Conservation (phyloP, 192 early-diverging fungal genomes). For the Coemansia sp. region DNA sequence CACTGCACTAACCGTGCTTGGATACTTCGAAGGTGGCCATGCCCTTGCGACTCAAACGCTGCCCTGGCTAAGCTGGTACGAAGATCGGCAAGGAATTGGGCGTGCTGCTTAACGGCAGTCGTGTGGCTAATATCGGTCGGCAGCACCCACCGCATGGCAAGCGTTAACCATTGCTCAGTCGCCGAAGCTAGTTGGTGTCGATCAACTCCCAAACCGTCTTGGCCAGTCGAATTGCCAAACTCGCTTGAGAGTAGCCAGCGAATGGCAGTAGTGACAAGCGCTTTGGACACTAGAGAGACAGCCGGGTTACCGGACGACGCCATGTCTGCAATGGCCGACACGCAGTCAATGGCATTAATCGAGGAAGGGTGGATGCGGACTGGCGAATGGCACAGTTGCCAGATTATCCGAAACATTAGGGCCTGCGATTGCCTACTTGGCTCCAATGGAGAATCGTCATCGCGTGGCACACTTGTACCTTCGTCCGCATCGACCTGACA, state of each 20-base stretch:
- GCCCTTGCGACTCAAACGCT: slow-evolving; percentile 1
- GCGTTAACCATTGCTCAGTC: slow-evolving; percentile 16
- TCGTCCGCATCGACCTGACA: background rate
- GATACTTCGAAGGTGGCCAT: background rate
- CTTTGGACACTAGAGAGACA: slow-evolving; percentile 6
- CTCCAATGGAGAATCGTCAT: background rate
- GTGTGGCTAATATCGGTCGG: slow-evolving; percentile 13
- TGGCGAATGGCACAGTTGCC: slow-evolving; percentile 23
- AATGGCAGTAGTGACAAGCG: slow-evolving; percentile 4
- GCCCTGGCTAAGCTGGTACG: slow-evolving; percentile 22
- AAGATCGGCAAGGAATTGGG: slow-evolving; percentile 11
- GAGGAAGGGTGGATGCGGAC: background rate
- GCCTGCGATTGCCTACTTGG: background rate
- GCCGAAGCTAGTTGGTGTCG: background rate
- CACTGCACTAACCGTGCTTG: too few relatives aligned
- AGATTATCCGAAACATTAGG: slow-evolving; percentile 5
- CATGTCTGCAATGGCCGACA: slow-evolving; percentile 10
- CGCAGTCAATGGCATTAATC: background rate
- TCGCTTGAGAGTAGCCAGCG: slow-evolving; percentile 25
- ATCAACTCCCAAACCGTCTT: slow-evolving; percentile 1
- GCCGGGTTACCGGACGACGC: background rate
- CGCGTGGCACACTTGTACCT: background rate
- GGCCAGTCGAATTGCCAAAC: background rate
- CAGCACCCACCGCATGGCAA: slow-evolving; percentile 19
- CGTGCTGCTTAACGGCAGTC: slow-evolving; percentile 9